Evolutionary conservation across 257 asterid genomes (phyloP).

Genomic region (Forsythia viridissima): DNA sequence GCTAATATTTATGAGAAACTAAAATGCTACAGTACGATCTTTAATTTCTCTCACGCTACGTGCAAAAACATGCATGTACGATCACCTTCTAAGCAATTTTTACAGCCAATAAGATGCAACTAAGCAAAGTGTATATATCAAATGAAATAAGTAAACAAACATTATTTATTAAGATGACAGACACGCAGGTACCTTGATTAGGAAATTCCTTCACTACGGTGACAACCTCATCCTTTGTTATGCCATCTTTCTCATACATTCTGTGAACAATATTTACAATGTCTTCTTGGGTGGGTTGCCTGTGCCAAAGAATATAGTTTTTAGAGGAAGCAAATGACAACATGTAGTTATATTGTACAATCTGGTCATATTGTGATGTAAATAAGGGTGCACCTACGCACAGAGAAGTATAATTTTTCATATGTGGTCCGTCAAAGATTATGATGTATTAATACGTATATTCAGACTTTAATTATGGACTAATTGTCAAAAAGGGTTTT

Average conservation of each 20-base stretch:
- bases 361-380: not conserved
- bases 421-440: not conserved
- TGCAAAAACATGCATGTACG: not conserved
- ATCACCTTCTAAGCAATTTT: not conserved
- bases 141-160: not conserved
- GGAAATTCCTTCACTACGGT: slow-evolving; percentile 71
- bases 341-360: not conserved
- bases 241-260: slow-evolving; percentile 93
- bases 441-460: not conserved
- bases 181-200: slow-evolving; percentile 64
- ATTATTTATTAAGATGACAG: not conserved
- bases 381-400: slow-evolving; percentile 10
- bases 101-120: not conserved
- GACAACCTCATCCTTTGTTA: slow-evolving; percentile 62
- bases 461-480: not conserved
- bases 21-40: not conserved
- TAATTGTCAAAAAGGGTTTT: too few relatives aligned
- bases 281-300: slow-evolving; percentile 96
- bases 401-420: slow-evolving; percentile 7
- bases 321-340: slow-evolving; percentile 19
- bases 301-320: slow-evolving; percentile 34
- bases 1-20: not conserved
- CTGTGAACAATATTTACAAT: slow-evolving; percentile 74
- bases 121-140: not conserved
- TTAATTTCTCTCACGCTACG: not conserved